These are phyloP conservation scores for Pharnaceum exiguum DNA, from an alignment of 148 eudicot genomes.

Conservation along the genomic window DNA sequence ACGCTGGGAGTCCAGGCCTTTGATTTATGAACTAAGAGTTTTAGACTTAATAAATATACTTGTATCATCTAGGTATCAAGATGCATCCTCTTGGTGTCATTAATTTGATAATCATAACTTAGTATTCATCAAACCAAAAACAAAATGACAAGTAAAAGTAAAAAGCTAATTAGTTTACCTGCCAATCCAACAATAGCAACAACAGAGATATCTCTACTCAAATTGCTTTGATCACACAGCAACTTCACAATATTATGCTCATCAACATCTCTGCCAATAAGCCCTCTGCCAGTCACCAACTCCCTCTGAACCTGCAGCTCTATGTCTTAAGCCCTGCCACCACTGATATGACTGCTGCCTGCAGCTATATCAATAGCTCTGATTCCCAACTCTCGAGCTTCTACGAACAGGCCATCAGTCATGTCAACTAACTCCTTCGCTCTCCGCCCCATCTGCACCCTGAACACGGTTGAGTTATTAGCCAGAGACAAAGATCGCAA, in stretches of 20 bases:
- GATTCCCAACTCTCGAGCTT: neutral
- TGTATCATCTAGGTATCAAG: too few relatives aligned
- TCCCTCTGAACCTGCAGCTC: neutral
- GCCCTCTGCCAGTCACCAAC: slow-evolving; percentile 3
- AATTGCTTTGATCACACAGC: slow-evolving; percentile 6
- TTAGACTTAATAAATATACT: too few relatives aligned
- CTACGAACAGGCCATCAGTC: neutral
- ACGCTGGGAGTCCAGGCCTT: too few relatives aligned
- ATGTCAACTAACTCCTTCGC: neutral
- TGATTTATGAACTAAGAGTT: too few relatives aligned
- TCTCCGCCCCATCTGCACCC: neutral
- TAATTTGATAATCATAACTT: too few relatives aligned
- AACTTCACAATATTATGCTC: neutral
- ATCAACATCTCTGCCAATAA: slow-evolving; percentile 7
- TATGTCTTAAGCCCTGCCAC: neutral
- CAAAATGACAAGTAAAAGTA: too few relatives aligned
- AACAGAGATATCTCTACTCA: neutral
- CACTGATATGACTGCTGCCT: neutral
- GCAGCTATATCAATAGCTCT: neutral
- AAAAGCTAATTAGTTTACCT: too few relatives aligned
- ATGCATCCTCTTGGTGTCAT: too few relatives aligned
- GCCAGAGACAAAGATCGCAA: neutral
- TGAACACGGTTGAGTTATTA: too few relatives aligned
- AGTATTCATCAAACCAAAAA: too few relatives aligned
- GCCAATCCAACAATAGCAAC: slow-evolving; percentile 14